Base-by-base conservation (phyloP, 2,329 filamentous ascomycete genomes). In the Botryotinia narcissicola region DNA sequence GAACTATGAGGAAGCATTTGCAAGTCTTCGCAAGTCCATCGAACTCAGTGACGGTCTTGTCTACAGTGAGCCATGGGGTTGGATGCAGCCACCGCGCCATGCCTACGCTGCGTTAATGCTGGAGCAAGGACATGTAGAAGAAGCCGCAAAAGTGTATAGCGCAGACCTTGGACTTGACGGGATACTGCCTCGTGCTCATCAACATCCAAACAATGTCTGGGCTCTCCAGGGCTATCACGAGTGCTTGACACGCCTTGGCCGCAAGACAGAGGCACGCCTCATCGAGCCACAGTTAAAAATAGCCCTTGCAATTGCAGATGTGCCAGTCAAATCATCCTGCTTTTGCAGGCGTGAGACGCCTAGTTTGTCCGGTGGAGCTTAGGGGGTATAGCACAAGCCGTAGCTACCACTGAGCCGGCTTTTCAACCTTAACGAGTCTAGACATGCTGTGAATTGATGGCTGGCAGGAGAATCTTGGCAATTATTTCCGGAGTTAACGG, bases 51-150 rank as follows among this genome's bases (percentile, higher is more conserved):
- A 92, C 77, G 81, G 80, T 0, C 84, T 94, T 42, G 89, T 88
- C 0, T 94, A 92, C 75, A 90, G 91, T 67, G 92, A 94, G 79
- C 92, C 92, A 0, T 93, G 91, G 91, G 90, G 90, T 0, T 94
- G 92, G 91, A 93, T 94, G 91, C 90, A 92, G 79, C 92, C 92
- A 0, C 87, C 89, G 0, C 84, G 91, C 4, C 92, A 94, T 80
- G 91, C 91, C 0, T 91, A 91, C 69, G 91, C 89, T 1, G 92
- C 91, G 0, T 83, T 94, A 5, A 80, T 93, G 44, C 84, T 93
- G 20, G 92, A 94, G 78, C 91, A 92, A 78, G 88, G 87, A 0
- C 83, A 83, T n/a, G 82, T 87, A 0, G 84, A 87, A 37, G 84
- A 91, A 67, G 90, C 90, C 0, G 81, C 85, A 3, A 83, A 79